Conservation (phyloP, 139 green algal species). For the Dunaliella sp. region DNA sequence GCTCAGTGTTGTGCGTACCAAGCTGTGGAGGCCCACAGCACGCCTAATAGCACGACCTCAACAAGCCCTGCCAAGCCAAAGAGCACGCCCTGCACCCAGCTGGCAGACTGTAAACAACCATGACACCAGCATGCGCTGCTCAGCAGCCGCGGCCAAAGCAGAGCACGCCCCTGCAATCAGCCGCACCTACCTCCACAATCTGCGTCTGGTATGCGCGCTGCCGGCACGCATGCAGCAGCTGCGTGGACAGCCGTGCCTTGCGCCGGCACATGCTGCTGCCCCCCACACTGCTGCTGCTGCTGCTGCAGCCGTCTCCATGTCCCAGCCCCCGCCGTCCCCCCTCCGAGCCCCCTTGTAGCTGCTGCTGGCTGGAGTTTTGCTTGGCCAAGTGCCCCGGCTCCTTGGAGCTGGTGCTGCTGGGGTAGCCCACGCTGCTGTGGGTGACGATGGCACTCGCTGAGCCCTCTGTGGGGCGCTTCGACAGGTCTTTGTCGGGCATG, state of each 20-base stretch:
- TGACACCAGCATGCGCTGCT: too few species aligned
- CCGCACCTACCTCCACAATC: constrained; percentile 3
- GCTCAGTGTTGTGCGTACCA: too few species aligned
- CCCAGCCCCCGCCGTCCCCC: not conserved
- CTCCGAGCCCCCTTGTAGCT: not conserved
- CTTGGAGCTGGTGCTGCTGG: not conserved
- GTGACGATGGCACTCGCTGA: not conserved
- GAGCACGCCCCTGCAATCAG: too few species aligned
- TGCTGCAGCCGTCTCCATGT: not conserved
- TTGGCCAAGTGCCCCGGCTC: not conserved
- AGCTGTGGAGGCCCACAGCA: too few species aligned
- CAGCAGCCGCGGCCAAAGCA: too few species aligned
- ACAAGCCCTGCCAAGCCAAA: too few species aligned
- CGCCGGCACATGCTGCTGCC: not conserved
- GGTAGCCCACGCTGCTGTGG: not conserved
- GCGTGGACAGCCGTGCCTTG: not conserved
- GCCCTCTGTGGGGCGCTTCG: not conserved
- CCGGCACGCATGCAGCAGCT: constrained; percentile 10
- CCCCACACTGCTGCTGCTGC: not conserved
- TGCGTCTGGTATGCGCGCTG: constrained; percentile 5
- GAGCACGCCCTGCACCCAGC: too few species aligned
- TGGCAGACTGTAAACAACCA: too few species aligned
- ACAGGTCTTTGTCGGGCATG: too few species aligned
- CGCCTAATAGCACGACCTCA: too few species aligned
- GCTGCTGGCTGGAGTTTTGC: not conserved